phyloP scores from a whole-genome alignment of 495 filamentous ascomycete species.

The Penicillium parvum region DNA sequence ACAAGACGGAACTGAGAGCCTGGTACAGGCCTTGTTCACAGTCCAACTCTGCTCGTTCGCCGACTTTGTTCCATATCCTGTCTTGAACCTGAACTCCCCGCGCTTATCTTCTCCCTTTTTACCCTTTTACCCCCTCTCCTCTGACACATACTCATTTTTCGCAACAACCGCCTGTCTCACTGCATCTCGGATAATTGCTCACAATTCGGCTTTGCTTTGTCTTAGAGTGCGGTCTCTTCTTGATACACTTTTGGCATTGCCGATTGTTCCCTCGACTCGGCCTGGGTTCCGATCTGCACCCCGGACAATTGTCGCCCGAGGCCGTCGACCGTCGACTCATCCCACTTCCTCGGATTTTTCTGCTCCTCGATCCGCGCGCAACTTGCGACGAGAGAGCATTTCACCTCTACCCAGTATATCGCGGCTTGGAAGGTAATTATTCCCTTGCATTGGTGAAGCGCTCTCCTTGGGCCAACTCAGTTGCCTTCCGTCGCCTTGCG shows the following conservation, averaged over 20 bases:
- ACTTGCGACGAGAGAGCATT: neutral
- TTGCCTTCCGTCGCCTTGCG: conserved; percentile 15
- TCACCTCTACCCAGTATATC: neutral
- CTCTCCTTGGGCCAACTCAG: conserved; percentile 1
- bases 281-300: conserved; percentile 8
- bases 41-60: conserved; percentile 5
- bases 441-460: neutral
- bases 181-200: conserved; percentile 1
- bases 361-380: conserved; percentile 1
- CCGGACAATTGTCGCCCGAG: conserved; percentile 16
- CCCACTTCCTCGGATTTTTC: conserved; percentile 5
- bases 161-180: neutral
- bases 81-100: neutral
- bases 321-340: conserved; percentile 16
- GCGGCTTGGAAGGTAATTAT: conserved; percentile 10
- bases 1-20: neutral
- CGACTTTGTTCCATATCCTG: neutral
- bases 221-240: conserved; percentile 6
- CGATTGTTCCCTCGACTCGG: conserved; percentile 1
- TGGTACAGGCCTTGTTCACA: neutral
- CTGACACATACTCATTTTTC: neutral
- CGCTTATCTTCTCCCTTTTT: conserved; percentile 7
- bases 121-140: conserved; percentile 1
- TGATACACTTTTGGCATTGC: neutral
- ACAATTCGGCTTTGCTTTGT: conserved; percentile 4